Conservation (phyloP, 1,139 yeast species). For the Eremothecium coryli region DNA sequence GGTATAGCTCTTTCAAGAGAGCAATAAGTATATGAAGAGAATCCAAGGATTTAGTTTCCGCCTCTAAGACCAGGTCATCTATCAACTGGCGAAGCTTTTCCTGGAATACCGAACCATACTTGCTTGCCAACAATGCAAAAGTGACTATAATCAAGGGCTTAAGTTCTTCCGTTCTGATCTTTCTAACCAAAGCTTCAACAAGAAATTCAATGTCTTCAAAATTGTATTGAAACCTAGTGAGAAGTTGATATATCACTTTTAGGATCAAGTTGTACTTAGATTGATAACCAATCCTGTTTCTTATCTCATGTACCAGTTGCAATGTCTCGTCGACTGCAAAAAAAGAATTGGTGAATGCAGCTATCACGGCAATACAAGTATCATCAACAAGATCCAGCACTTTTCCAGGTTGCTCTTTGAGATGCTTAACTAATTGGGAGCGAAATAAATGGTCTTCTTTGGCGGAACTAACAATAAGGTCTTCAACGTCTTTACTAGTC, state of each 20-base stretch:
- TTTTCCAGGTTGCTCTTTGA: slow-evolving; percentile 12
- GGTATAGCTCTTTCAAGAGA: slow-evolving; percentile 23
- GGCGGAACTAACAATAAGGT: slow-evolving; percentile 20
- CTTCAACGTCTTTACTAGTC: slow-evolving; percentile 14
- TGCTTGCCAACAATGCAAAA: slow-evolving; percentile 16
- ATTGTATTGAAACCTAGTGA: slow-evolving; percentile 16
- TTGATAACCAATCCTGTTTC: slow-evolving; percentile 15
- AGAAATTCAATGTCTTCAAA: slow-evolving; percentile 20
- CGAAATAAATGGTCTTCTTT: slow-evolving; percentile 24
- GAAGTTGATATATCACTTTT: slow-evolving; percentile 16
- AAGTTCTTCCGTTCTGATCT: slow-evolving; percentile 17
- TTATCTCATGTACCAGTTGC: slow-evolving; percentile 16
- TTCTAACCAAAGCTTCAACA: slow-evolving; percentile 17
- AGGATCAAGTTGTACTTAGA: slow-evolving; percentile 18
- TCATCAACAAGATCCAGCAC: slow-evolving; percentile 19
- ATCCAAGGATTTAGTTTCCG: slow-evolving; percentile 19
- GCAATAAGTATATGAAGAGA: slow-evolving; percentile 18
- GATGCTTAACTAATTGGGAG: slow-evolving; percentile 11
- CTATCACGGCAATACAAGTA: slow-evolving; percentile 14
- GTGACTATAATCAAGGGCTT: slow-evolving; percentile 20
- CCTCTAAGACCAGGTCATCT: slow-evolving; percentile 22
- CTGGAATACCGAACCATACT: slow-evolving; percentile 15
- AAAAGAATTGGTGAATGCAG: slow-evolving; percentile 21
- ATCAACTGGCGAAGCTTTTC: slow-evolving; percentile 14
- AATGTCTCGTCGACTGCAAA: slow-evolving; percentile 14